Evolutionary conservation across 1,139 yeast species (phyloP).

Genomic region (Debaryomycetaceae sp.): DNA sequence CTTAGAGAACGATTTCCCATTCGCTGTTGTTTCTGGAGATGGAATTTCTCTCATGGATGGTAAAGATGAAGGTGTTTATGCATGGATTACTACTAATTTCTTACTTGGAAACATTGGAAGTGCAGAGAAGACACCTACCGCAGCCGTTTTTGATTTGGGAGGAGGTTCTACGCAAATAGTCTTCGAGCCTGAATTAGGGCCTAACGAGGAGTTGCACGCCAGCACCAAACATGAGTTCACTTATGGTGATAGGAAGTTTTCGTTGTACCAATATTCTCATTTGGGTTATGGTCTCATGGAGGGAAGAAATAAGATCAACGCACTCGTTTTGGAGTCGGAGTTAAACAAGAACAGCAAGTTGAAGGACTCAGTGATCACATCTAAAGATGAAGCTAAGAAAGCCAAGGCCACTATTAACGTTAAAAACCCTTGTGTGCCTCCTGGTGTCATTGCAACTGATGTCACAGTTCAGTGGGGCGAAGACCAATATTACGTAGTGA

Average conservation of each 20-base stretch:
- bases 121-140: constrained; percentile 69
- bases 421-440: constrained; percentile 84
- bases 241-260: constrained; percentile 78
- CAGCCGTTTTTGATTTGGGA: constrained; percentile 96
- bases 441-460: constrained; percentile 53
- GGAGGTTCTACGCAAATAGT: constrained; percentile 99
- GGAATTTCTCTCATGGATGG: constrained; percentile 95
- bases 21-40: constrained; percentile 80
- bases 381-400: constrained; percentile 36
- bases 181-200: constrained; percentile 77
- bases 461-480: constrained; percentile 54
- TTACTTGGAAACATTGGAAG: constrained; percentile 88
- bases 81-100: constrained; percentile 96
- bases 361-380: constrained; percentile 25
- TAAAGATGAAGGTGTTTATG: constrained; percentile 96
- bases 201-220: constrained; percentile 70
- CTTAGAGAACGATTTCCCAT: constrained; percentile 77
- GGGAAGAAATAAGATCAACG: constrained; percentile 81
- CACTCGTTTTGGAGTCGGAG: constrained; percentile 50
- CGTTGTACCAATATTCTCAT: constrained; percentile 92
- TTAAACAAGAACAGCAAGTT: constrained; percentile 31
- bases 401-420: constrained; percentile 42
- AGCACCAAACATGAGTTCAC: constrained; percentile 80
- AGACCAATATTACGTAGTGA: constrained; percentile 54
- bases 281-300: constrained; percentile 94